phyloP scores from a whole-genome alignment of 2,329 filamentous ascomycete genomes.

The Helminthosporium solani region DNA sequence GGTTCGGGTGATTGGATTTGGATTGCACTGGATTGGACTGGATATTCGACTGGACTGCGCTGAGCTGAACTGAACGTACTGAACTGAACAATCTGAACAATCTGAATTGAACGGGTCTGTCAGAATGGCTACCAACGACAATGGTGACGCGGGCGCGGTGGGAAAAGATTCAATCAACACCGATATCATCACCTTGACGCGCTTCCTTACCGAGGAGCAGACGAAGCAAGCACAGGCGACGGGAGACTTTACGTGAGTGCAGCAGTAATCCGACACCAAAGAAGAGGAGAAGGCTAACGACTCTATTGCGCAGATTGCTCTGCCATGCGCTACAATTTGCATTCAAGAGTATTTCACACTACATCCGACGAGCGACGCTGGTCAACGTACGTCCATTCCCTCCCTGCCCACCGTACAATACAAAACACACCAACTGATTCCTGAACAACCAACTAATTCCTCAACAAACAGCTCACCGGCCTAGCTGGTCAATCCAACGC shows the following conservation, averaged over 20 bases:
- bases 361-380: constrained; percentile 91
- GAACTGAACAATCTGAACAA: too few relatives aligned
- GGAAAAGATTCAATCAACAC: constrained; percentile 83
- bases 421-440: not conserved
- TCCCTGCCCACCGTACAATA: not conserved
- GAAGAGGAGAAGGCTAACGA: too few relatives aligned
- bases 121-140: constrained; percentile 46
- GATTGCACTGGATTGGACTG: too few relatives aligned
- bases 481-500: constrained; percentile 92
- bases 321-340: constrained; percentile 98
- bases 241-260: constrained; percentile 96
- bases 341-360: constrained; percentile 99
- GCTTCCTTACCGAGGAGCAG: constrained; percentile 96
- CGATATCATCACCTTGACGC: constrained; percentile 90
- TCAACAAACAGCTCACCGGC: constrained; percentile 66
- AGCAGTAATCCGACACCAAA: too few relatives aligned
- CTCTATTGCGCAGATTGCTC: constrained; percentile 77
- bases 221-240: constrained; percentile 89
- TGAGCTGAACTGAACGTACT: too few relatives aligned
- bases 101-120: too few relatives aligned
- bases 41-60: too few relatives aligned
- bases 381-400: constrained; percentile 63
- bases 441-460: constrained; percentile 16
- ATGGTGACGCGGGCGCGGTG: constrained; percentile 53
- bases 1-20: too few relatives aligned